Base-by-base conservation (phyloP, 192 early-diverging fungal genomes). In the Backusella morwellensis region DNA sequence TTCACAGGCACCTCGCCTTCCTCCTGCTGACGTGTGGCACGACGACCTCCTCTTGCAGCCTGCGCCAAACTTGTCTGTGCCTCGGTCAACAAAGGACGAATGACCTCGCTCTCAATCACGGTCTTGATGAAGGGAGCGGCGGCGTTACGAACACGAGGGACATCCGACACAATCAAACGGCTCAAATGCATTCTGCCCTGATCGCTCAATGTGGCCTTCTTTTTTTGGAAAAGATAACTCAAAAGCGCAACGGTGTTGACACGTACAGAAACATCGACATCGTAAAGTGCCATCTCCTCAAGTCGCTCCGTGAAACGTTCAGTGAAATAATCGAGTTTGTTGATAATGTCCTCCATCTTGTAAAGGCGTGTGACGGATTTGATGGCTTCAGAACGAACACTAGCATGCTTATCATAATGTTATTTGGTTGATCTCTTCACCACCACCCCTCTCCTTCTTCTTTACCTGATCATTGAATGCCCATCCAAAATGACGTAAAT, bases 401-500 rank as follows among this genome's bases (percentile, higher is more conserved):
- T 75, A 4, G 94, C 88, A 21, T 72, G 66, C 78, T 56, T 56
- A 56, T 56, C 1, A n/a, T 9, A 23, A 8, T 23, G 19, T 56
- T 56, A 21, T 8, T 56, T 23, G 42, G 12, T 3, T 12, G 4
- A 8, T 44, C 0, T 40, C 38, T 44, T 19, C 3, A 0, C 15
- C 4, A 0, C 15, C 3, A 17, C 0, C 21, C n/a, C 4, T 44
- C 1, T 4, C 6, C 1, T 29, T 29, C 9, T 23, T 17, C 7
- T 35, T 83, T 72, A 88, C 88, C 76, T 89, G 93, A 80, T 99
- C 97, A 40, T 91, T 93, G 41, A 98, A 83, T 70, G 92, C 85
- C 95, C 94, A 96, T 26, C 96, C 97, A 1, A 96, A 52, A 73
- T 97, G 97, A 36, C 94, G 86, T 23, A 97, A 75, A 80, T 97